These are phyloP conservation scores for Penicillium paradoxum DNA, from an alignment of 495 filamentous ascomycete species.

Conservation along the genomic window DNA sequence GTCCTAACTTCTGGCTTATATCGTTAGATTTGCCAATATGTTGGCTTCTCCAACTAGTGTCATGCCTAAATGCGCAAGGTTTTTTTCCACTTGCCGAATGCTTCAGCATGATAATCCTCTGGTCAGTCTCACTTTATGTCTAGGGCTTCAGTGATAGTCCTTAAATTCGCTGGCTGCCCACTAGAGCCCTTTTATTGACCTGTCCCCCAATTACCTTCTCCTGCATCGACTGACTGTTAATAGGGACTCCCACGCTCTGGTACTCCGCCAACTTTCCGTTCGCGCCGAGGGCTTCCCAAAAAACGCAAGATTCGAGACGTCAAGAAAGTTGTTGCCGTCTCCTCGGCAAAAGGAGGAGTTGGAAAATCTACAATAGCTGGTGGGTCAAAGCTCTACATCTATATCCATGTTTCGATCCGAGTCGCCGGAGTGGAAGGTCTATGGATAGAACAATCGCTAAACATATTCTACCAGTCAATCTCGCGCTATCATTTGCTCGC, in stretches of 20 bases:
- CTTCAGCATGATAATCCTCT: constrained; percentile 90
- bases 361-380: constrained; percentile 92
- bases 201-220: too few species aligned
- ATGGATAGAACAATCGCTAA: not conserved
- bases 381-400: constrained; percentile 22
- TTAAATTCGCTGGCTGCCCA: not conserved
- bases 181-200: too few species aligned
- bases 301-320: constrained; percentile 76
- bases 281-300: constrained; percentile 78
- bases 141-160: not conserved
- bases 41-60: not conserved
- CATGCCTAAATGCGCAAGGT: constrained; percentile 15
- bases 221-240: not conserved
- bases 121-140: constrained; percentile 42
- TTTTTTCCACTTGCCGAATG: constrained; percentile 59
- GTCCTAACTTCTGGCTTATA: not conserved
- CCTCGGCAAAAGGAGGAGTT: constrained; percentile 93
- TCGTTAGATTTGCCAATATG: constrained; percentile 5
- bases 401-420: not conserved
- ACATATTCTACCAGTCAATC: constrained; percentile 55
- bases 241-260: constrained; percentile 80
- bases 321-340: constrained; percentile 82
- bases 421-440: not conserved
- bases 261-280: constrained; percentile 64
- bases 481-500: constrained; percentile 78